Evolutionary conservation across 2,329 filamentous ascomycete species (phyloP).

Genomic region (Aspergillus ochraceoroseus): DNA sequence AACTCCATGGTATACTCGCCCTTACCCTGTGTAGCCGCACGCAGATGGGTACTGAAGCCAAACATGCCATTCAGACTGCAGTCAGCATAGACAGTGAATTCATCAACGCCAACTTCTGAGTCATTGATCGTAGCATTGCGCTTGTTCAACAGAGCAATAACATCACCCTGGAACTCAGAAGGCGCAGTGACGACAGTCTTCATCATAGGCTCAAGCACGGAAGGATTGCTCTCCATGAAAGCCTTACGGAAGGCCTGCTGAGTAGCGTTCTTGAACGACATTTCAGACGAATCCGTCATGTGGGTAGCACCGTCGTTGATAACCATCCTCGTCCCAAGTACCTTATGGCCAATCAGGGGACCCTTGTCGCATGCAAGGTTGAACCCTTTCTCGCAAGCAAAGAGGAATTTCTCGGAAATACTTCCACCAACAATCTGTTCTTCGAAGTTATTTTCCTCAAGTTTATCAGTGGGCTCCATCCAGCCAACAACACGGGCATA

Average conservation of each 20-base stretch:
- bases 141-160: slow-evolving; percentile 95
- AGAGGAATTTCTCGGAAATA: slow-evolving; percentile 93
- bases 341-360: slow-evolving; percentile 85
- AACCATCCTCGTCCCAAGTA: slow-evolving; percentile 84
- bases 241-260: slow-evolving; percentile 96
- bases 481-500: slow-evolving; percentile 88
- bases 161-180: slow-evolving; percentile 94
- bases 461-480: slow-evolving; percentile 74
- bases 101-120: slow-evolving; percentile 87
- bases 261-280: slow-evolving; percentile 89
- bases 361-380: slow-evolving; percentile 75
- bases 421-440: slow-evolving; percentile 80
- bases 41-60: slow-evolving; percentile 84
- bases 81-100: slow-evolving; percentile 88
- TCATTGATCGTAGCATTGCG: slow-evolving; percentile 91
- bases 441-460: slow-evolving; percentile 76
- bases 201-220: slow-evolving; percentile 93
- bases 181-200: slow-evolving; percentile 96
- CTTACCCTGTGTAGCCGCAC: slow-evolving; percentile 94
- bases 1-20: slow-evolving; percentile 99
- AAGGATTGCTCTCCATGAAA: slow-evolving; percentile 72
- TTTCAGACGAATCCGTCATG: slow-evolving; percentile 95
- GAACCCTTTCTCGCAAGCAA: slow-evolving; percentile 94
- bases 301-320: slow-evolving; percentile 95
- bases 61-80: slow-evolving; percentile 97